These are phyloP conservation scores for Colletotrichum limetticola DNA, from an alignment of 2,329 filamentous ascomycete genomes.

Conservation along the genomic window DNA sequence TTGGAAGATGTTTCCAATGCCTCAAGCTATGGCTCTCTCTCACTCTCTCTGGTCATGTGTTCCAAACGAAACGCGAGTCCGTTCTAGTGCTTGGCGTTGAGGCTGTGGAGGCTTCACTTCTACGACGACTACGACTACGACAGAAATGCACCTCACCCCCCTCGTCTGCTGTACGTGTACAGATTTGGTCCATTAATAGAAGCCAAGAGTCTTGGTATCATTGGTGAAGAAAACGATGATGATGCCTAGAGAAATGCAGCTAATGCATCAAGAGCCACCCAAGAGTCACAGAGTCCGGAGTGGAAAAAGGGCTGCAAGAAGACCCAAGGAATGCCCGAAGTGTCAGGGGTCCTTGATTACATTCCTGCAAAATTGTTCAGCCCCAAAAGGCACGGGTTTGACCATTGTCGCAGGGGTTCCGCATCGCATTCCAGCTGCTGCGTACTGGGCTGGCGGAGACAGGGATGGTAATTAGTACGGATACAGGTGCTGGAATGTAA, in stretches of 20 bases:
- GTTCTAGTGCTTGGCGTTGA: not conserved
- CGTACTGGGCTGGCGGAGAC: too few relatives aligned
- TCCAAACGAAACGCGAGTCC: not conserved
- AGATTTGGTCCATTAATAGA: not conserved
- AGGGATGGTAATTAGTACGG: too few relatives aligned
- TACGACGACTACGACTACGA: not conserved
- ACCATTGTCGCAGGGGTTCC: not conserved
- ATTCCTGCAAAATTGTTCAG: not conserved
- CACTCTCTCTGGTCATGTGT: not conserved
- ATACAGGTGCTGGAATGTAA: not conserved
- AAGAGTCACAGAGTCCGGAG: too few relatives aligned
- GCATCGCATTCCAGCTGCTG: not conserved
- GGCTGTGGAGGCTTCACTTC: not conserved
- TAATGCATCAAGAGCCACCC: not conserved
- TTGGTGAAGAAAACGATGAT: not conserved
- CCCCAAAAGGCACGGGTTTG: not conserved
- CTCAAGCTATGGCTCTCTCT: not conserved
- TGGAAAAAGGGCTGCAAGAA: too few relatives aligned
- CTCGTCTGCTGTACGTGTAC: not conserved
- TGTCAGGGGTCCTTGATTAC: not conserved
- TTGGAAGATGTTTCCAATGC: not conserved
- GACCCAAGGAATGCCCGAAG: not conserved
- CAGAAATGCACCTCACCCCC: not conserved
- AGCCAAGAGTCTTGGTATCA: not conserved
- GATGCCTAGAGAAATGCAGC: not conserved